Base-by-base conservation (phyloP, 768 basidiomycete species). In the Obba rivulosa region DNA sequence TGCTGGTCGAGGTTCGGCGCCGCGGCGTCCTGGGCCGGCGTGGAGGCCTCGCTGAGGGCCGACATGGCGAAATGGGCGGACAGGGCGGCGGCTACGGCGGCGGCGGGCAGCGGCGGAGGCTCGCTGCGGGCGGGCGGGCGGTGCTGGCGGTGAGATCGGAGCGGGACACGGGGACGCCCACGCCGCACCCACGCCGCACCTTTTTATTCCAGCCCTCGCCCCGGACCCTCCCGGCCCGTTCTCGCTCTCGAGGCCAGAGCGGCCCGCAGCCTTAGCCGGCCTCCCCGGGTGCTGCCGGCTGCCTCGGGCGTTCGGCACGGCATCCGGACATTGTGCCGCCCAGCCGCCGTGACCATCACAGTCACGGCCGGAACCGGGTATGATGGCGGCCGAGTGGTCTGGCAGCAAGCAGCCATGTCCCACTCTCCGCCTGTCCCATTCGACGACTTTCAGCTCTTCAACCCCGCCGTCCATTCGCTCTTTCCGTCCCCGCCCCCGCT, bases 391-490 rank as follows among this genome's bases (percentile, higher is more conserved):
- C 28, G 28, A 31, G 28, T 31, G 28, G 7, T 5, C 5, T 31
- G 28, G 28, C 28, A 31, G 28, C 28, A 31, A 31, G 28, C 28
- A 5, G 28, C 28, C 28, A 31, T 31, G 28, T 22, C 38, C 36
- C 49, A 20, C 56, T 43, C 44, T 24, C 78, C 79, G 5, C 80
- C 81, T 24, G 74, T 69, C 8, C 74, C 82, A 0, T 83, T 80
- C 62, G 67, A 80, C 41, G 85, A 87, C 57, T 87, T 87, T 54
- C 79, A 85, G 53, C 85, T 82, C 63, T 87, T 85, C 57, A 83
- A 87, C 59, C 78, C 82, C 1, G 66, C 78, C 3, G 68, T 80
- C 20, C 72, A 66, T 41, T 39, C 45, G 42, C 50, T 85, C n/a
- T 85, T 85, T 53, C 80, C 83, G 0, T 71, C 76, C 11, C 78